Evolutionary conservation across 1,284 basidiomycete genomes (phyloP).

Genomic region (Tausonia pullulans): DNA sequence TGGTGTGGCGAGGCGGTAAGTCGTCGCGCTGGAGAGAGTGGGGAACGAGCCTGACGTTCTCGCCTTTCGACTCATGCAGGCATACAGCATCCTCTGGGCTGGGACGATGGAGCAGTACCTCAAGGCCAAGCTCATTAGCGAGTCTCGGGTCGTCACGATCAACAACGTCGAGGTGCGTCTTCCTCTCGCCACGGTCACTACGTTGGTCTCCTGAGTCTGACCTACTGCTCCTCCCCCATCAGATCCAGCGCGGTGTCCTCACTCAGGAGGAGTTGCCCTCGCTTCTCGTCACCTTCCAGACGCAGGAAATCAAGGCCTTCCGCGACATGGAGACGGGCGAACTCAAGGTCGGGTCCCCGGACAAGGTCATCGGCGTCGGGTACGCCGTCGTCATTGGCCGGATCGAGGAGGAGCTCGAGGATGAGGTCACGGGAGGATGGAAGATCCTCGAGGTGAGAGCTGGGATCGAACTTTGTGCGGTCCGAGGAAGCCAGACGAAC

Average conservation of each 20-base stretch:
- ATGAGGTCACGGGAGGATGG: constrained; percentile 95
- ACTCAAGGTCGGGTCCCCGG: constrained; percentile 72
- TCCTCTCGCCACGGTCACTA: not conserved
- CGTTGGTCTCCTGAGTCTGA: constrained; percentile 6
- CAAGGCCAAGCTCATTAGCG: constrained; percentile 74
- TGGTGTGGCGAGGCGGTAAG: constrained; percentile 96
- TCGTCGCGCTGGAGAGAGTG: constrained; percentile 18
- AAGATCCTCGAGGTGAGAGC: constrained; percentile 76
- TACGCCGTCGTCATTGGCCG: constrained; percentile 90
- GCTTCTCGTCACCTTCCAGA: constrained; percentile 85
- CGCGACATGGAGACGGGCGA: constrained; percentile 78
- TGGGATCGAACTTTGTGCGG: too few species aligned
- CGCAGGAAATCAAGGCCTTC: constrained; percentile 90
- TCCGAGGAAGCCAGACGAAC: too few species aligned
- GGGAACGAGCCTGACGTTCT: constrained; percentile 5
- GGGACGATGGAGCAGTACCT: constrained; percentile 85
- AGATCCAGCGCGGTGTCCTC: constrained; percentile 70
- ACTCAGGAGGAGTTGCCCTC: constrained; percentile 82
- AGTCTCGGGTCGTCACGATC: constrained; percentile 87
- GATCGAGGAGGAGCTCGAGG: constrained; percentile 69
- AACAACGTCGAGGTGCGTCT: constrained; percentile 79
- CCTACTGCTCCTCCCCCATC: constrained; percentile 4
- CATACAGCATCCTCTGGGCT: constrained; percentile 93
- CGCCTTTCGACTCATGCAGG: constrained; percentile 40
- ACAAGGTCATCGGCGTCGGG: constrained; percentile 81